A percentile compares a stretch with the other conserved stretches of the same genome.
Evolutionary conservation across 179 eudicot species (phyloP).

Genomic region (Nepenthes alata): DNA sequence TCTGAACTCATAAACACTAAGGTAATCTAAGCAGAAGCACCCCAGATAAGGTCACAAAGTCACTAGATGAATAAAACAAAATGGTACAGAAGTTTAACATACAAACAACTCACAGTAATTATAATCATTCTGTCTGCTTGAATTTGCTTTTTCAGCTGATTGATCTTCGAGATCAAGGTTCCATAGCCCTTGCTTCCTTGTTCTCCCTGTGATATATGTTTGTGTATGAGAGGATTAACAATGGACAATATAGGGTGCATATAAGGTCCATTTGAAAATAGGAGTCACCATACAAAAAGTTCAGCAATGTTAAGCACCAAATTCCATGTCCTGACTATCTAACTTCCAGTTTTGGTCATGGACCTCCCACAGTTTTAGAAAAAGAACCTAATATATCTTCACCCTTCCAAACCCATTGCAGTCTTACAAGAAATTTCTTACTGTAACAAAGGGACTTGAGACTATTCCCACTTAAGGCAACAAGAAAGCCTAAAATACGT

Average conservation of each 20-base stretch:
- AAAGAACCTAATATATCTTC: neutral
- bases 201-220: neutral
- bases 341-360: neutral
- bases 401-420: neutral
- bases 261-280: neutral
- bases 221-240: neutral
- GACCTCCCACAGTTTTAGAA: neutral
- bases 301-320: neutral
- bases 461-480: too few relatives aligned
- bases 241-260: neutral
- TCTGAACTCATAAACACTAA: neutral
- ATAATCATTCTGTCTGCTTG: conserved; percentile 42
- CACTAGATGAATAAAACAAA: neutral
- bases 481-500: too few relatives aligned
- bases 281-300: neutral
- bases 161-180: conserved; percentile 31
- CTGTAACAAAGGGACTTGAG: too few relatives aligned
- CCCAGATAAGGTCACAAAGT: neutral
- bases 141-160: conserved; percentile 52
- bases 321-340: neutral
- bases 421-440: too few relatives aligned
- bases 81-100: neutral
- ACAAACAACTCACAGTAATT: conserved; percentile 38
- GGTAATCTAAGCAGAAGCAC: neutral
- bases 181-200: conserved; percentile 18